Evolutionary conservation across 2,329 filamentous ascomycete species (phyloP).

Genomic region (Verticillium nonalfalfae): DNA sequence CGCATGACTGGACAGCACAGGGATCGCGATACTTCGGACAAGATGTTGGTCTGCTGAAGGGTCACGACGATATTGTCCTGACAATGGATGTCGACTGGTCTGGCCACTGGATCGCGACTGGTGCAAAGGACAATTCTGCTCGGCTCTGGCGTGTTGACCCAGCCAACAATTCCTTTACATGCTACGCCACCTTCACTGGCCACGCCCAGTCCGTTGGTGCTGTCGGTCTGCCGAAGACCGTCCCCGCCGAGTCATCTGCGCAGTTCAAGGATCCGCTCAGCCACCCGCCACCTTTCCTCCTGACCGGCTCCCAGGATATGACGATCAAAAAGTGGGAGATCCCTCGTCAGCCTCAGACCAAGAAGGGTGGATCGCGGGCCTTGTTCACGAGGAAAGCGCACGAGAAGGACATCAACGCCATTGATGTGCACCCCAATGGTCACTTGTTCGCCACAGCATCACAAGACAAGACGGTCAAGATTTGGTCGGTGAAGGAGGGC

Average conservation of each 20-base stretch:
- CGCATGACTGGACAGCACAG: conserved; percentile 11
- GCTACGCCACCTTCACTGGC: conserved; percentile 76
- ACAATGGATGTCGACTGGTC: conserved; percentile 95
- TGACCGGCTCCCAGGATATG: conserved; percentile 92
- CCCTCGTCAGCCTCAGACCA: conserved; percentile 42
- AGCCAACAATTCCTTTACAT: conserved; percentile 66
- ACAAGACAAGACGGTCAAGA: conserved; percentile 94
- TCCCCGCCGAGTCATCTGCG: conserved; percentile 61
- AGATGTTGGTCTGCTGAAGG: conserved; percentile 78
- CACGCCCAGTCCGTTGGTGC: conserved; percentile 93
- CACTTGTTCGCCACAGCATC: conserved; percentile 93
- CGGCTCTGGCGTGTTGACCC: conserved; percentile 84
- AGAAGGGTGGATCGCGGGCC: conserved; percentile 55
- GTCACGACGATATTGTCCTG: conserved; percentile 93
- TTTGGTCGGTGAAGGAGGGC: conserved; percentile 87
- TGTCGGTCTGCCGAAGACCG: conserved; percentile 69
- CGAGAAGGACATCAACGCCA: conserved; percentile 97
- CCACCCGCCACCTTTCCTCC: conserved; percentile 74
- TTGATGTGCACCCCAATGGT: conserved; percentile 69
- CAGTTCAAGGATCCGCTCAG: conserved; percentile 68
- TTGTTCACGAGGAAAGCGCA: conserved; percentile 90
- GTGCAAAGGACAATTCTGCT: conserved; percentile 94
- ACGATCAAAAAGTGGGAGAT: conserved; percentile 95
- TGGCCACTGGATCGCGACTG: conserved; percentile 91
- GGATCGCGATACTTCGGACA: conserved; percentile 69